Conservation (phyloP, 345 rosid species). For the Capsella bursapastoris region DNA sequence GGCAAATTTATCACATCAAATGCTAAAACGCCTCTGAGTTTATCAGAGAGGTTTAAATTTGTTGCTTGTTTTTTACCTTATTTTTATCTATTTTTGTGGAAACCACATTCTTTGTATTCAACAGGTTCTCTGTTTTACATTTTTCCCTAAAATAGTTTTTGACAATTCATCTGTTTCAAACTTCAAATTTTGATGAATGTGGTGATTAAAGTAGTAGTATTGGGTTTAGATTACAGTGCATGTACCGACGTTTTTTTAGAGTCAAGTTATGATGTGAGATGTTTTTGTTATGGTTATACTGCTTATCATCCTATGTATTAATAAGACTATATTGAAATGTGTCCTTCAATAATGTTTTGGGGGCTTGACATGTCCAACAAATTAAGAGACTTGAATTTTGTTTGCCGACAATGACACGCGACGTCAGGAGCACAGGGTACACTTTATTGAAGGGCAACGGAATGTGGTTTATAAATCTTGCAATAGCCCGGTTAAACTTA, state of each 20-base stretch:
- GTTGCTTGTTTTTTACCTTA: constrained; percentile 20
- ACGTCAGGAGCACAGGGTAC: constrained; percentile 43
- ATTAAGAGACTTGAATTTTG: neutral
- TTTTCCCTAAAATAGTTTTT: neutral
- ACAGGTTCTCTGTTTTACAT: constrained; percentile 1
- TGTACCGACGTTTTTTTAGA: constrained; percentile 1
- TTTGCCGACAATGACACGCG: constrained; percentile 19
- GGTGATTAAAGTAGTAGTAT: neutral
- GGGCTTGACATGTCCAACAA: neutral
- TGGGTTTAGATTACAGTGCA: neutral
- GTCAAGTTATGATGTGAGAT: neutral
- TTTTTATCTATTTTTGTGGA: constrained; percentile 1
- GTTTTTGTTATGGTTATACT: constrained; percentile 5
- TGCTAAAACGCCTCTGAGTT: constrained; percentile 3
- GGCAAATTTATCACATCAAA: constrained; percentile 28
- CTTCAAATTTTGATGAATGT: neutral
- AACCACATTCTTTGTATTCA: neutral
- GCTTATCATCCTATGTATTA: neutral
- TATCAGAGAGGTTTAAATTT: constrained; percentile 3
- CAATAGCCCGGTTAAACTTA: constrained; percentile 6
- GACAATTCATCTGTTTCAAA: neutral
- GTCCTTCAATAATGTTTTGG: neutral
- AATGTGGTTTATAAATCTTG: constrained; percentile 1
- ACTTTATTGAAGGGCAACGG: constrained; percentile 50
- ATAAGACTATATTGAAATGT: neutral